Base-by-base conservation (phyloP, 371 early-diverging fungal genomes). In the Syncephalastrum contaminatum region DNA sequence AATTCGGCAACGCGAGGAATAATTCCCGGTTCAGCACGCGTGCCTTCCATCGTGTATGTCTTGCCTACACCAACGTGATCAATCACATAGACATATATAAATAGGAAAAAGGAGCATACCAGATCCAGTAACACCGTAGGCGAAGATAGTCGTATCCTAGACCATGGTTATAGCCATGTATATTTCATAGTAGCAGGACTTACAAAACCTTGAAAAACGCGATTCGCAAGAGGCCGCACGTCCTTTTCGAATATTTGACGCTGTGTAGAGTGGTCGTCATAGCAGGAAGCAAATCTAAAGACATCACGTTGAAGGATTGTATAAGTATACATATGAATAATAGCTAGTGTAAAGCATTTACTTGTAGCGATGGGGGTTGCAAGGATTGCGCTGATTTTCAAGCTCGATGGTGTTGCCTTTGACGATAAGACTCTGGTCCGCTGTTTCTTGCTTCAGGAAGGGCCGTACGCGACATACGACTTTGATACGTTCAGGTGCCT, bases 61-160 rank as follows among this genome's bases (percentile, higher is more conserved):
- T 90, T 89, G 10, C 88, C 89, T n/a, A 64, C 25, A 8, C 8
- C 2, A 0, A 8, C 12, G 10, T 30, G 36, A 10, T 30, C 36
- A 30, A 10, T 30, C 8, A 30, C 36, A 8, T 30, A 8, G 10
- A 30, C 36, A 8, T 30, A 8, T 30, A 30, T 30, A 2, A 8
- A 30, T 30, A 5, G 36, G 10, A 30, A 10, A 8, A 30, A 30
- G n/a, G 16, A 51, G 18, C 24, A n/a, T 55, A 62, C 64, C 66
- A 41, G 82, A 78, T 0, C 88, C 88, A 1, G 88, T 88, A 43
- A 83, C 84, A 3, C 91, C 91, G 60, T 89, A 89, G 55, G 83
- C 83, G 55, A 90, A 85, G 43, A 89, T 76, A 4, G 88, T 87
- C 0, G 86, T 74, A 41, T 82, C 68, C 70, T 69, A 13, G 15